A percentile compares a stretch with the other conserved stretches of the same genome.
phyloP scores from a whole-genome alignment of 345 rosid species.

The Salix suchowensis region DNA sequence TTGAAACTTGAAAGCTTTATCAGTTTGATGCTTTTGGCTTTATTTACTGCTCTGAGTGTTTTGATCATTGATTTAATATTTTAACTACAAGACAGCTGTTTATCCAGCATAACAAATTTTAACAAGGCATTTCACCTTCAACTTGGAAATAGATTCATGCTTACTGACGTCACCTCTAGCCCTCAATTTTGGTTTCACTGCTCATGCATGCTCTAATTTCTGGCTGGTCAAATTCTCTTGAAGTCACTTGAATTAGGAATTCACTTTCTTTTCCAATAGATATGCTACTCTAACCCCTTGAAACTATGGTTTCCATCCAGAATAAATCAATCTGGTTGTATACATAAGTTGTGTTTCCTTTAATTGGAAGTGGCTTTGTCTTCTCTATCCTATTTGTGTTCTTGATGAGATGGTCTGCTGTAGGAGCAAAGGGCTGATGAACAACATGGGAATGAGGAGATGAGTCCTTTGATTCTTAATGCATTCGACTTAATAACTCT shows the following conservation, averaged over 20 bases:
- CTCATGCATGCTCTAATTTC: neutral
- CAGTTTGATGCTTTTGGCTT: neutral
- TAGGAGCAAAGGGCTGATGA: conserved; percentile 55
- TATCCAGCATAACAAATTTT: too few species aligned
- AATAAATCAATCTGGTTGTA: neutral
- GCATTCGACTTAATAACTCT: conserved; percentile 89
- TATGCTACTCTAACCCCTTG: neutral
- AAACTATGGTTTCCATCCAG: neutral
- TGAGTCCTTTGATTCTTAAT: conserved; percentile 78
- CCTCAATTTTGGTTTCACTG: neutral
- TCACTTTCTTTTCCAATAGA: neutral
- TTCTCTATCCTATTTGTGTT: conserved; percentile 7
- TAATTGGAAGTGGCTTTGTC: neutral
- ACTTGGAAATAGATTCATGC: neutral
- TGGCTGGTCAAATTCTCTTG: neutral
- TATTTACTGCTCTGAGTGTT: neutral
- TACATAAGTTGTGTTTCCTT: neutral
- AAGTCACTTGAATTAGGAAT: neutral
- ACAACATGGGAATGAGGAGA: conserved; percentile 48
- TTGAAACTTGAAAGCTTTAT: neutral
- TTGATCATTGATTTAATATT: neutral
- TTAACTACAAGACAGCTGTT: neutral
- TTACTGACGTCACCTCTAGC: neutral
- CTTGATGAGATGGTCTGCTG: conserved; percentile 15
- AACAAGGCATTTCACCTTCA: neutral